A percentile compares a stretch with the other conserved stretches of the same genome.
These are phyloP conservation scores for Fusarium keratoplasticum DNA, from an alignment of 2,329 filamentous ascomycete genomes.

Conservation along the genomic window DNA sequence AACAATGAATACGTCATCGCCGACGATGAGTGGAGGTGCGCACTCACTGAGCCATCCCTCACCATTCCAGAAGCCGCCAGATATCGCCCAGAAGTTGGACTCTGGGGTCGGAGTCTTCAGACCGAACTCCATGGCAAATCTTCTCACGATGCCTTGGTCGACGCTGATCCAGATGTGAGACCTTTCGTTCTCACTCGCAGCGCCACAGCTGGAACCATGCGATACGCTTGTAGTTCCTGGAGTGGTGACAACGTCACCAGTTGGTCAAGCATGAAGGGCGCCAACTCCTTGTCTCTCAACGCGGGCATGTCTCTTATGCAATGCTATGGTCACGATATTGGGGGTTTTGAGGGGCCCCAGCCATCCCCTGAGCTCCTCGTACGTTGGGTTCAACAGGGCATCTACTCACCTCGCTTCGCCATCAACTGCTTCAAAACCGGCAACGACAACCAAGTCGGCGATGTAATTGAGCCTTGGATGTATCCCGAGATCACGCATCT, in stretches of 20 bases:
- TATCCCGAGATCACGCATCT: conserved; percentile 74
- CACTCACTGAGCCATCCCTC: conserved; percentile 59
- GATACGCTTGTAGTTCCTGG: conserved; percentile 79
- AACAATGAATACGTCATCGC: conserved; percentile 81
- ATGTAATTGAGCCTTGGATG: conserved; percentile 84
- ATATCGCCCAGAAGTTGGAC: conserved; percentile 64
- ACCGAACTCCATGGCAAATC: conserved; percentile 79
- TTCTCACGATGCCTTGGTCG: conserved; percentile 74
- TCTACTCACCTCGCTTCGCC: conserved; percentile 76
- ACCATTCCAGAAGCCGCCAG: conserved; percentile 50
- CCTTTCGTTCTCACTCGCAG: conserved; percentile 78
- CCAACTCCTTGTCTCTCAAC: conserved; percentile 75
- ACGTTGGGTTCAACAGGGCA: conserved; percentile 79
- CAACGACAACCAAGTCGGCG: conserved; percentile 73
- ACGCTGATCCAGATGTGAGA: conserved; percentile 67
- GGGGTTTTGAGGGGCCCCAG: conserved; percentile 80
- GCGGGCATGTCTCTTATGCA: conserved; percentile 76
- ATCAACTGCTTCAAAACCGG: conserved; percentile 85
- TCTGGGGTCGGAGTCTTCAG: conserved; percentile 77
- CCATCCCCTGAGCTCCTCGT: conserved; percentile 77
- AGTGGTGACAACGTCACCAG: conserved; percentile 80
- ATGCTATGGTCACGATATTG: conserved; percentile 80
- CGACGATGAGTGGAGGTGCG: conserved; percentile 73
- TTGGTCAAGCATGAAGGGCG: conserved; percentile 79
- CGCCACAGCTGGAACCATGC: conserved; percentile 76